phyloP scores from a whole-genome alignment of 257 asterid species.

The Craterostigma plantagineum region DNA sequence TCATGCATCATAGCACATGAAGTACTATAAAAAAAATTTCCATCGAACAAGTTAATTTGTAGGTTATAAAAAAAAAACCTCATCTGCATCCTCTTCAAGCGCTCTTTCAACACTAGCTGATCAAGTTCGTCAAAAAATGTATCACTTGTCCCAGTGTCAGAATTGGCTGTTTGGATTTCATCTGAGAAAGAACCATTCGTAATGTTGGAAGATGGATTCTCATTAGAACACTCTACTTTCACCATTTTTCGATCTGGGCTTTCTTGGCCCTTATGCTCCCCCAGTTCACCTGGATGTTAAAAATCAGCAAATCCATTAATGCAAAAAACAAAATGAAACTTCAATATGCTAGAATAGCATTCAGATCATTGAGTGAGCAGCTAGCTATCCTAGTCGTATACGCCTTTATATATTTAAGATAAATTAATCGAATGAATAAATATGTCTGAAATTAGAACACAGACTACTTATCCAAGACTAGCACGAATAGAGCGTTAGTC shows the following conservation, averaged over 20 bases:
- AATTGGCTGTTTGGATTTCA: conserved; percentile 12
- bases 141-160: conserved; percentile 16
- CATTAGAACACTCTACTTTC: conserved; percentile 19
- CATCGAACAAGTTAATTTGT: neutral
- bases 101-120: conserved; percentile 33
- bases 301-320: neutral
- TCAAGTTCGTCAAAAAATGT: conserved; percentile 42
- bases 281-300: conserved; percentile 15
- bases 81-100: conserved; percentile 30
- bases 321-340: neutral
- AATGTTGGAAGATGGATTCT: conserved; percentile 10
- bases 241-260: conserved; percentile 5
- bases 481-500: no score
- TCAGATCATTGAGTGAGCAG: neutral
- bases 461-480: no score
- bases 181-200: conserved; percentile 6
- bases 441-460: no score
- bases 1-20: no score
- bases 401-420: no score
- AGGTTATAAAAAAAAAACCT: conserved; percentile 24
- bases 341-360: neutral
- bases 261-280: conserved; percentile 8
- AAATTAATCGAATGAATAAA: no score
- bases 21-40: neutral
- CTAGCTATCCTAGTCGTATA: neutral